These are phyloP conservation scores for Hypomyces rosellus DNA, from an alignment of 2,329 filamentous ascomycete species.

Conservation along the genomic window DNA sequence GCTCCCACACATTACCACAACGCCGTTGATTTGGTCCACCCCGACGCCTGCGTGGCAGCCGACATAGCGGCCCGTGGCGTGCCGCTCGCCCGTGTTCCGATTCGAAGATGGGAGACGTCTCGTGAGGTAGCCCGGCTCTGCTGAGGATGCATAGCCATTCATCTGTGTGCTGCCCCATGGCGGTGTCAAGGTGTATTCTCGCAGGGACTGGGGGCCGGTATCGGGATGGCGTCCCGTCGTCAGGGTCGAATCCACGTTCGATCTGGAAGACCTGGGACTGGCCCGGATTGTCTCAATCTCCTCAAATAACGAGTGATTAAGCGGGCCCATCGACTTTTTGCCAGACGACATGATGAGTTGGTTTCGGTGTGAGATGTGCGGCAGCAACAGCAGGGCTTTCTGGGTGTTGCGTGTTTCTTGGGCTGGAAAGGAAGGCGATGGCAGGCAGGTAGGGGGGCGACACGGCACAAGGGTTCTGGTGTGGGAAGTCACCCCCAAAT, in stretches of 20 bases:
- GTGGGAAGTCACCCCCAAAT: too few species aligned
- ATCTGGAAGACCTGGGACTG: neutral
- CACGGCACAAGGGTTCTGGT: too few species aligned
- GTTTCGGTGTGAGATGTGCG: neutral
- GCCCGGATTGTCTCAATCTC: neutral
- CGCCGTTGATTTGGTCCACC: conserved; percentile 7
- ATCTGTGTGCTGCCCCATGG: too few species aligned
- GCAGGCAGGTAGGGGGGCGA: too few species aligned
- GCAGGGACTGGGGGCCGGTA: too few species aligned
- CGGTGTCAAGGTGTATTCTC: too few species aligned
- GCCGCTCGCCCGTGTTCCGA: neutral
- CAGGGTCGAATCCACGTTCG: neutral
- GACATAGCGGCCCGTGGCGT: neutral
- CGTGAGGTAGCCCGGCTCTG: neutral
- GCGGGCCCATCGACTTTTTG: neutral
- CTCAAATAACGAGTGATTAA: neutral
- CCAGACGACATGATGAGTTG: neutral
- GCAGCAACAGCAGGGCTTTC: neutral
- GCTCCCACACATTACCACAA: conserved; percentile 1
- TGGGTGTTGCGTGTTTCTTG: neutral
- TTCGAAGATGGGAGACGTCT: neutral
- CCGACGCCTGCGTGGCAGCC: conserved; percentile 1
- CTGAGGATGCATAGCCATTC: too few species aligned
- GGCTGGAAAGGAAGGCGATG: neutral
- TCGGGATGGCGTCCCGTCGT: too few species aligned